A percentile compares a stretch with the other conserved stretches of the same genome.
Conservation (phyloP, 2,329 filamentous ascomycete species). For the Thelonectria discophora region DNA sequence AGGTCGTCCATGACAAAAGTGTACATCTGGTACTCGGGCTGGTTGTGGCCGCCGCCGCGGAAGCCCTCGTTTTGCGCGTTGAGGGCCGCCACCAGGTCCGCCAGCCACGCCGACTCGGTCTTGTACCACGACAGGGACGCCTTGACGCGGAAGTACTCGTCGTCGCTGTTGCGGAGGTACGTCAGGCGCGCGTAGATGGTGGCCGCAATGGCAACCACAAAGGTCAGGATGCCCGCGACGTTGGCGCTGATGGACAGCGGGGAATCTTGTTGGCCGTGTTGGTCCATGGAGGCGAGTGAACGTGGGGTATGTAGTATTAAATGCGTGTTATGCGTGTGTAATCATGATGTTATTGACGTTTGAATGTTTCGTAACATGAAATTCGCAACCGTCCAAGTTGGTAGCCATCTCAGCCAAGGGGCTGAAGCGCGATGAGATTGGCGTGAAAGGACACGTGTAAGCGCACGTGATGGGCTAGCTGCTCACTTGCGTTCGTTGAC, state of each 20-base stretch:
- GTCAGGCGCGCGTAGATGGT: constrained; percentile 55
- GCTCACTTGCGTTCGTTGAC: background rate
- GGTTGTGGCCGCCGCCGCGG: constrained; percentile 34
- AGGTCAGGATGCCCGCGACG: constrained; percentile 57
- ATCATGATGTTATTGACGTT: background rate
- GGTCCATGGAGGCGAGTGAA: constrained; percentile 35
- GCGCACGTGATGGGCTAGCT: background rate
- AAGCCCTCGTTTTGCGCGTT: constrained; percentile 39
- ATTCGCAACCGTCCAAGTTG: background rate
- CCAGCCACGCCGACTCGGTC: constrained; percentile 57
- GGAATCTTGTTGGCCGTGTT: constrained; percentile 47
- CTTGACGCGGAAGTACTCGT: constrained; percentile 59
- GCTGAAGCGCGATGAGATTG: background rate
- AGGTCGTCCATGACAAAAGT: constrained; percentile 58
- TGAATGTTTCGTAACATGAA: background rate
- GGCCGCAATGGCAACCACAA: constrained; percentile 56
- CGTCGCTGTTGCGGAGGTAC: constrained; percentile 56
- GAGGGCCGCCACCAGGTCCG: constrained; percentile 50
- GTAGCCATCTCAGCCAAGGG: background rate
- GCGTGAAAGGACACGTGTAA: background rate
- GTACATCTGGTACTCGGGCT: constrained; percentile 58
- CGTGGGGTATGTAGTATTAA: background rate
- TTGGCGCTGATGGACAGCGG: constrained; percentile 56
- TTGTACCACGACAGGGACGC: constrained; percentile 59
- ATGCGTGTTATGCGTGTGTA: background rate